phyloP scores from a whole-genome alignment of 2,329 filamentous ascomycete species.

The Pseudodiploospora longispora region DNA sequence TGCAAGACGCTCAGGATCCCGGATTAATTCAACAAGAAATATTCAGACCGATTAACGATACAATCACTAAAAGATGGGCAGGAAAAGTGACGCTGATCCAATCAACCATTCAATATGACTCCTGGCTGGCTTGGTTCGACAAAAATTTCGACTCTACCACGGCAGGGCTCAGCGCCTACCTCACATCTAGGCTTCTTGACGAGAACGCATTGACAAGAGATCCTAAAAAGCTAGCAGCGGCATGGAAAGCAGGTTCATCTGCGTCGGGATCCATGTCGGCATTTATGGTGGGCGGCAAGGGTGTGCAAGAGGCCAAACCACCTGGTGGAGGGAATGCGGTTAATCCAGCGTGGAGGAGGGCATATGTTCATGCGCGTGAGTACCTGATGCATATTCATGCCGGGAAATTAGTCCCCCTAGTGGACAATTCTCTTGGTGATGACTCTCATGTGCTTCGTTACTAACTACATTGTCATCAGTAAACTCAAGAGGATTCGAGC shows the following conservation, averaged over 20 bases:
- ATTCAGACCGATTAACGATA: conserved; percentile 27
- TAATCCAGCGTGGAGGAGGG: conserved; percentile 43
- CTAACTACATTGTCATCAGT: conserved; percentile 12
- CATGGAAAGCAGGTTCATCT: conserved; percentile 26
- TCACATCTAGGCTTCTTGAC: conserved; percentile 38
- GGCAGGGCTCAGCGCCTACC: conserved; percentile 26
- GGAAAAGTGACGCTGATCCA: conserved; percentile 14
- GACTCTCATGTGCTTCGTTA: neutral
- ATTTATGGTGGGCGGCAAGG: conserved; percentile 36
- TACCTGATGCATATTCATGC: conserved; percentile 1
- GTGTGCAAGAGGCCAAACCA: conserved; percentile 33
- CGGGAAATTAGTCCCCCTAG: neutral
- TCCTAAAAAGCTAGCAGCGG: conserved; percentile 24
- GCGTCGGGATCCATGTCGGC: conserved; percentile 21
- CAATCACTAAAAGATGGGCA: conserved; percentile 30
- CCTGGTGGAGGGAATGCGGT: conserved; percentile 38
- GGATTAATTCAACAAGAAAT: conserved; percentile 16
- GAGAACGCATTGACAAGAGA: conserved; percentile 26
- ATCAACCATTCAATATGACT: conserved; percentile 16
- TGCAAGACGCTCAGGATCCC: conserved; percentile 27
- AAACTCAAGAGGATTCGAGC: conserved; percentile 17
- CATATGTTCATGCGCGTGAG: conserved; percentile 34
- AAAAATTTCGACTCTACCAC: conserved; percentile 25
- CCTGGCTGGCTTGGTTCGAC: conserved; percentile 30
- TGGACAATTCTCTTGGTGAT: too few species aligned